A percentile compares a stretch with the other conserved stretches of the same genome.
These are phyloP conservation scores for Exobasidium rhododendri DNA, from an alignment of 1,284 basidiomycete genomes.

Conservation along the genomic window DNA sequence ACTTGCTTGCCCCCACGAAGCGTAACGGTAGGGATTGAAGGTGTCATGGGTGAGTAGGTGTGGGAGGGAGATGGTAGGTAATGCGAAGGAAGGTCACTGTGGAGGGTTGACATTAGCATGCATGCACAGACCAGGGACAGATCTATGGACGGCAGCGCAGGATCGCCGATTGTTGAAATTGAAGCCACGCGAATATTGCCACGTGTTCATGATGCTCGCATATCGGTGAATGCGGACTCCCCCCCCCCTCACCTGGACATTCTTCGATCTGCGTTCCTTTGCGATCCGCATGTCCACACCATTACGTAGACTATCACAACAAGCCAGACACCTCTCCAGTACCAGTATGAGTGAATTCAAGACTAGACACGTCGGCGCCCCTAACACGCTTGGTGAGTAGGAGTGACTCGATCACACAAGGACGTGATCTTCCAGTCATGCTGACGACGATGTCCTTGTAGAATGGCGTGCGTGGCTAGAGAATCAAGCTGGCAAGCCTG, in stretches of 20 bases:
- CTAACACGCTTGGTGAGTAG: conserved; percentile 81
- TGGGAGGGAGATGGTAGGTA: too few species aligned
- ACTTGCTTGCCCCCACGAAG: neutral
- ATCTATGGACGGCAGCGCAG: too few species aligned
- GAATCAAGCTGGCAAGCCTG: conserved; percentile 46
- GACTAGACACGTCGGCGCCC: conserved; percentile 75
- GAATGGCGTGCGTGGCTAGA: conserved; percentile 95
- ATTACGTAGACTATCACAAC: conserved; percentile 40
- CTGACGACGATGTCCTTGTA: conserved; percentile 54
- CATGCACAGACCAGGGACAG: too few species aligned
- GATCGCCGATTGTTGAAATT: too few species aligned
- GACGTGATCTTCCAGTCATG: neutral
- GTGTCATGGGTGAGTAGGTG: neutral
- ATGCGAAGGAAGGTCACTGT: too few species aligned
- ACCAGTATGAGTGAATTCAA: conserved; percentile 59
- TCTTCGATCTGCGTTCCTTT: neutral
- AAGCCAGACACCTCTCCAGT: conserved; percentile 37
- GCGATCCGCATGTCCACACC: conserved; percentile 15
- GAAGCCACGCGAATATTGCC: too few species aligned
- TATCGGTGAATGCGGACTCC: too few species aligned
- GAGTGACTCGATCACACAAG: too few species aligned
- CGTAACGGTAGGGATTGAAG: neutral
- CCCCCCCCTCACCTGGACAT: too few species aligned
- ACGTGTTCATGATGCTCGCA: too few species aligned
- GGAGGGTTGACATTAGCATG: too few species aligned